Percentiles rank a stretch among this genome's conserved stretches.
These are phyloP conservation scores for Termitomyces sp. DNA, from an alignment of 1,284 basidiomycete genomes.

Conservation along the genomic window DNA sequence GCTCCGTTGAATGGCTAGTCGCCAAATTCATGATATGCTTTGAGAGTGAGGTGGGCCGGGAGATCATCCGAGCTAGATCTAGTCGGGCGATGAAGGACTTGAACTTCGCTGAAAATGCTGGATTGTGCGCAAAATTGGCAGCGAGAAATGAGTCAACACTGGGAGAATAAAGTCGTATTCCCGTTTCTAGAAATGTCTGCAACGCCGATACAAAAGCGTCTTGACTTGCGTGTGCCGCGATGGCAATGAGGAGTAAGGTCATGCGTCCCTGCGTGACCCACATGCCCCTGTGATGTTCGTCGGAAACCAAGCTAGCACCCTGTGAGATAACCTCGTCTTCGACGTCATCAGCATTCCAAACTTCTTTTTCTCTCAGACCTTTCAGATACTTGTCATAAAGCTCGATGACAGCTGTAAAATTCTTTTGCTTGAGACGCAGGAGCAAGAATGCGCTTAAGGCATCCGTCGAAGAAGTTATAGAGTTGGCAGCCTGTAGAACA, in stretches of 20 bases:
- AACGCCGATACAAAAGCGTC: conserved; percentile 52
- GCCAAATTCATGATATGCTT: conserved; percentile 45
- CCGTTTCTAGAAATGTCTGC: conserved; percentile 32
- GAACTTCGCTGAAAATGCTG: conserved; percentile 32
- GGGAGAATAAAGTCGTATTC: conserved; percentile 30
- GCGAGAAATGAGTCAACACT: conserved; percentile 33
- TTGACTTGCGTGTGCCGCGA: conserved; percentile 55
- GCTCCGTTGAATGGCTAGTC: conserved; percentile 22
- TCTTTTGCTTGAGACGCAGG: conserved; percentile 33
- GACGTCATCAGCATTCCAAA: conserved; percentile 20
- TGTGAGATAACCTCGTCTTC: conserved; percentile 7
- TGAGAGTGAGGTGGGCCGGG: conserved; percentile 43
- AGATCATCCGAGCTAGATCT: conserved; percentile 45
- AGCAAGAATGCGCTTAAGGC: conserved; percentile 50
- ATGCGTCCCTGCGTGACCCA: conserved; percentile 26
- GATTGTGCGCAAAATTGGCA: conserved; percentile 28
- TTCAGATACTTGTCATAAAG: conserved; percentile 42
- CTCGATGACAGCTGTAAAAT: conserved; percentile 38
- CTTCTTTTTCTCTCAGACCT: conserved; percentile 22
- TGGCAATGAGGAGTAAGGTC: conserved; percentile 43
- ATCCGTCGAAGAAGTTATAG: conserved; percentile 34
- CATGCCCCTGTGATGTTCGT: conserved; percentile 11
- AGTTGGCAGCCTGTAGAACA: conserved; percentile 36
- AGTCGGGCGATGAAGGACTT: conserved; percentile 41
- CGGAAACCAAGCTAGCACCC: conserved; percentile 16